Evolutionary conservation across 495 filamentous ascomycete species (phyloP).

Genomic region (Penicillium verhagenii): DNA sequence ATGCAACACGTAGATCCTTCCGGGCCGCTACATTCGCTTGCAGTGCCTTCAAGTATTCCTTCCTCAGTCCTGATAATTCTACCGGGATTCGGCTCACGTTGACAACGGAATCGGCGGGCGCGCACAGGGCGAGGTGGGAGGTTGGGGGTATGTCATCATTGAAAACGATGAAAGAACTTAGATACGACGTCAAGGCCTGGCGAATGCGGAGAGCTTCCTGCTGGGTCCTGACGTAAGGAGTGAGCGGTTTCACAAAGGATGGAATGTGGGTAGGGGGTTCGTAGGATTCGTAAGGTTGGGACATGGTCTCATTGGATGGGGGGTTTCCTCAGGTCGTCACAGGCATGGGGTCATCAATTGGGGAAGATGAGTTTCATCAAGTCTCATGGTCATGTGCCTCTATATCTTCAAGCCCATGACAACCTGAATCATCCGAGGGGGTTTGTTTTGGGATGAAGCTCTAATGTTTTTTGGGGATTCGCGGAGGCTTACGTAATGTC

Average conservation of each 20-base stretch:
- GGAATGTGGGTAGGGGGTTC: conserved; percentile 37
- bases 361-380: neutral
- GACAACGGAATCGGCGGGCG: conserved; percentile 33
- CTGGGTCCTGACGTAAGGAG: conserved; percentile 46
- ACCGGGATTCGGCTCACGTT: conserved; percentile 39
- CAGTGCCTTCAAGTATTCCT: conserved; percentile 58
- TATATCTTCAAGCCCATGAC: neutral
- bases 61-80: conserved; percentile 40
- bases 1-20: conserved; percentile 42
- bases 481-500: conserved; percentile 21
- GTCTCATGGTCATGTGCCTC: neutral
- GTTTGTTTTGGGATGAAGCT: neutral
- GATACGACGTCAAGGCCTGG: conserved; percentile 42
- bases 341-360: neutral
- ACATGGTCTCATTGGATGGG: conserved; percentile 25
- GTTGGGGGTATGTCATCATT: conserved; percentile 27
- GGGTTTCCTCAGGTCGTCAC: neutral
- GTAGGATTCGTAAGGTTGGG: conserved; percentile 13
- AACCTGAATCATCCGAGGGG: neutral
- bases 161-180: conserved; percentile 42
- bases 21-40: conserved; percentile 55
- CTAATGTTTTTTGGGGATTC: conserved; percentile 18
- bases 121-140: conserved; percentile 38
- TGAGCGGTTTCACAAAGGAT: conserved; percentile 36
- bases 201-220: conserved; percentile 47